Base-by-base conservation (phyloP, 371 early-diverging fungal genomes). In the Entomophthora muscae region DNA sequence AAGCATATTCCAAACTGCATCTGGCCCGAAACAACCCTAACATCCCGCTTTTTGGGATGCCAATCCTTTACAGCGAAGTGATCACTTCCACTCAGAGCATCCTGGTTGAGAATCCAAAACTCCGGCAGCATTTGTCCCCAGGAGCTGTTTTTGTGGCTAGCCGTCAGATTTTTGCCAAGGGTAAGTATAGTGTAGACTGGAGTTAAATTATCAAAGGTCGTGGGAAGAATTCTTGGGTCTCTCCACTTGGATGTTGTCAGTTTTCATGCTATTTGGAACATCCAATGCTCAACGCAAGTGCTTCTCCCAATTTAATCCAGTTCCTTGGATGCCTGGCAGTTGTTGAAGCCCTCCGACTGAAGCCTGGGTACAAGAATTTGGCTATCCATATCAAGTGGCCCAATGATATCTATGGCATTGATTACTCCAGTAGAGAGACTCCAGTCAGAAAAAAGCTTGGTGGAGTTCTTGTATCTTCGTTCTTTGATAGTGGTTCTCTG, bases 321-420 rank as follows among this genome's bases (percentile, higher is more conserved):
- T 97, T 95, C 66, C 61, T 97, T 3, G 78, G 88, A 56, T 86
- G 85, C 1, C 67, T 95, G 52, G 86, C 94, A 0, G 79, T 90
- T 0, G 86, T 89, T 0, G 86, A 90, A 66, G 85, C 88, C 23
- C 73, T 96, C 12, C 72, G 80, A 57, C 57, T 73, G 1, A 73
- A 76, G 60, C 76, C 80, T 1, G 91, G 89, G 2, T 92, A 88
- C 70, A 83, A 84, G 69, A 72, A 83, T n/a, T 67, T 91, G 2
- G 88, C 91, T 0, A 67, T 97, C 60, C 78, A 78, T 33, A 70
- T 97, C 33, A 97, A 97, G 70, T 97, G 98, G 98, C 98, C 96
- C 17, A 97, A 95, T 66, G 98, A 97, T 68, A 77, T 97, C 22
- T 95, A 96, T 71, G 80, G 77, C 0, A 71, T 63, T 66, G 55